Evolutionary conservation across 441 rosid genomes (phyloP), one percentile per base, ranked within the genome.

Genomic region (Euphorbia celastroides): DNA sequence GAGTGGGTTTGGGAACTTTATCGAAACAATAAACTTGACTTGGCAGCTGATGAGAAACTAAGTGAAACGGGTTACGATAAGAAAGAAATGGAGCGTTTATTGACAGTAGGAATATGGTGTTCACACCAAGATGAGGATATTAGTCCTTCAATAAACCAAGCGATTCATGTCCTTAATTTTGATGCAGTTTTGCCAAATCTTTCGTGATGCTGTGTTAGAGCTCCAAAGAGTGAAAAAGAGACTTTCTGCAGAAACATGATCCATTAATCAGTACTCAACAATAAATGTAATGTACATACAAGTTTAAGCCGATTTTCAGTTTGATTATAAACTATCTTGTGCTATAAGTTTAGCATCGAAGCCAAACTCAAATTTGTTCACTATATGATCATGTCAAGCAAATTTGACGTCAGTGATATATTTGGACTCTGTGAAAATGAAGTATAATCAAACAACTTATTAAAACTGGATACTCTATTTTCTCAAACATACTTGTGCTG

Each of bases 51-150:
- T 64, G 55, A 34, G 32, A 77, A 51, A 20, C 10, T 57, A 60
- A 56, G 77, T 58, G 6, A 6, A 7, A 3, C 5, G 10, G 70
- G 65, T 6, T 77, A 64, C 13, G 77, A 79, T 54, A 66, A 59
- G 66, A 68, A 34, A 34, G 74, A 78, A 60, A 54, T 52, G 3
- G 63, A 71, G 60, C 25, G 73, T 58, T 58, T 83, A 57, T 61
- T 80, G 79, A 58, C 73, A 46, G 78, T 80, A 13, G 87, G 87
- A 36, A 28, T 83, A 50, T 80, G 83, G 84, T 83, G 87, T 61
- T 74, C 77, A 5, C 81, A 81, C 30, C 84, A 78, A 0, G 80
- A 77, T 48, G 55, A 57, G 31, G 46, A 11, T 23, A 20, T 66
- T 42, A 79, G 83, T 75, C 82, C 81, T 0, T 74, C 86, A 0